A percentile compares a stretch with the other conserved stretches of the same genome.
Evolutionary conservation across 352 stramenopile genomes (phyloP).

Genomic region (Pythium diclinum): DNA sequence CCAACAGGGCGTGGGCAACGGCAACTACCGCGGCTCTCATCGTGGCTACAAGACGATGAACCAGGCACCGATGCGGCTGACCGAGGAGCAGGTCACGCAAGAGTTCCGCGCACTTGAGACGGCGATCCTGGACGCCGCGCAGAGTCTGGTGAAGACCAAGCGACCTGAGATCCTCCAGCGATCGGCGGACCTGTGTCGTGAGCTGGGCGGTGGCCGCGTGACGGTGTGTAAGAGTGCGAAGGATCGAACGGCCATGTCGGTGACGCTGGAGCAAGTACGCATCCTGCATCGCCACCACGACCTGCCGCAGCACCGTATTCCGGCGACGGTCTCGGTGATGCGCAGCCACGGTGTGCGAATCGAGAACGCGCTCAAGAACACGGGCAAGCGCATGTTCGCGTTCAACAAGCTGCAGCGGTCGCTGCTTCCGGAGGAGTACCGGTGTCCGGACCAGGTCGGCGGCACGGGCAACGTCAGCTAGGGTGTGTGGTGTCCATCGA

Average conservation of each 20-base stretch:
- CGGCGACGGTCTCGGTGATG: conserved; percentile 84
- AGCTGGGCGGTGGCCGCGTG: conserved; percentile 88
- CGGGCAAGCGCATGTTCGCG: conserved; percentile 82
- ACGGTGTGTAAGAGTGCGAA: conserved; percentile 98
- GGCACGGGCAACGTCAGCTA: conserved; percentile 84
- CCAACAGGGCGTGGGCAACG: background rate
- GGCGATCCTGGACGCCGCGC: conserved; percentile 67
- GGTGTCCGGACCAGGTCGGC: conserved; percentile 79
- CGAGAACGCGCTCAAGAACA: conserved; percentile 89
- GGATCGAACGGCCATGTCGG: conserved; percentile 97
- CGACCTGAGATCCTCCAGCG: conserved; percentile 81
- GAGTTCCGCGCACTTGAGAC: conserved; percentile 63
- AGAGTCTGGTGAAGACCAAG: conserved; percentile 86
- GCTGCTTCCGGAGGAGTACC: conserved; percentile 81
- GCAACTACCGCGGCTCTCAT: conserved; percentile 27
- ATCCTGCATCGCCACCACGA: conserved; percentile 85
- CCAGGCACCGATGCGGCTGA: conserved; percentile 48
- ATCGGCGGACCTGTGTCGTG: conserved; percentile 73
- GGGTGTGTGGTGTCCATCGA: background rate
- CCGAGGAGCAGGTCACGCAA: conserved; percentile 68
- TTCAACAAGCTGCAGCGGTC: conserved; percentile 90
- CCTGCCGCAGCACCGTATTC: conserved; percentile 64
- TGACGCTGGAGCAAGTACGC: conserved; percentile 94
- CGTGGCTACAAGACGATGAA: conserved; percentile 55
- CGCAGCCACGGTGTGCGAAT: conserved; percentile 84